phyloP scores from a whole-genome alignment of 2,329 filamentous ascomycete species.

The Sporothrix protearum region DNA sequence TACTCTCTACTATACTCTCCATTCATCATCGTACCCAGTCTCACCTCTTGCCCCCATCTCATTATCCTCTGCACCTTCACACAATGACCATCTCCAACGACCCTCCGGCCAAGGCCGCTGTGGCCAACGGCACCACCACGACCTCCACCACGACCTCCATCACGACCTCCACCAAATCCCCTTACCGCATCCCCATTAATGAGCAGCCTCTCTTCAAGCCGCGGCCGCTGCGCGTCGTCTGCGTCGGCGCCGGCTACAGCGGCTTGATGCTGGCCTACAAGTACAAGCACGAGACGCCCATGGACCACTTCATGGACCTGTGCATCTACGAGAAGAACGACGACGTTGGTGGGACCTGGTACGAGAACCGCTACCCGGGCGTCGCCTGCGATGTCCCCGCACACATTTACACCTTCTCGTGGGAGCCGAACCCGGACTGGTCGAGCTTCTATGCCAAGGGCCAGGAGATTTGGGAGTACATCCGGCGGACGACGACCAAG shows the following conservation, averaged over 20 bases:
- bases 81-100: not conserved
- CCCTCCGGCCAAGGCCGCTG: not conserved
- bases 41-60: too few relatives aligned
- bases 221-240: slow-evolving; percentile 26
- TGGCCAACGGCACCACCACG: not conserved
- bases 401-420: slow-evolving; percentile 61
- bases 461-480: slow-evolving; percentile 32
- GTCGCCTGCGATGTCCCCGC: slow-evolving; percentile 55
- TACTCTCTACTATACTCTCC: not conserved
- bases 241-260: slow-evolving; percentile 34
- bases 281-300: slow-evolving; percentile 17
- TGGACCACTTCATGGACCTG: slow-evolving; percentile 47
- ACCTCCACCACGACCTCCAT: too few relatives aligned
- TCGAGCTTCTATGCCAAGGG: slow-evolving; percentile 32
- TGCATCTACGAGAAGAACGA: slow-evolving; percentile 54
- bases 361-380: slow-evolving; percentile 56
- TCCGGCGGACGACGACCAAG: slow-evolving; percentile 35
- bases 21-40: too few relatives aligned
- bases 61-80: not conserved
- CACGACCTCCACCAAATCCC: not conserved
- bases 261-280: slow-evolving; percentile 24
- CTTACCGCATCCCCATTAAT: slow-evolving; percentile 2
- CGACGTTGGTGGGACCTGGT: slow-evolving; percentile 56
- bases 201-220: slow-evolving; percentile 19
- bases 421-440: slow-evolving; percentile 44